Evolutionary conservation across 2,329 filamentous ascomycete genomes (phyloP).

Genomic region (Beauveria bassiana): DNA sequence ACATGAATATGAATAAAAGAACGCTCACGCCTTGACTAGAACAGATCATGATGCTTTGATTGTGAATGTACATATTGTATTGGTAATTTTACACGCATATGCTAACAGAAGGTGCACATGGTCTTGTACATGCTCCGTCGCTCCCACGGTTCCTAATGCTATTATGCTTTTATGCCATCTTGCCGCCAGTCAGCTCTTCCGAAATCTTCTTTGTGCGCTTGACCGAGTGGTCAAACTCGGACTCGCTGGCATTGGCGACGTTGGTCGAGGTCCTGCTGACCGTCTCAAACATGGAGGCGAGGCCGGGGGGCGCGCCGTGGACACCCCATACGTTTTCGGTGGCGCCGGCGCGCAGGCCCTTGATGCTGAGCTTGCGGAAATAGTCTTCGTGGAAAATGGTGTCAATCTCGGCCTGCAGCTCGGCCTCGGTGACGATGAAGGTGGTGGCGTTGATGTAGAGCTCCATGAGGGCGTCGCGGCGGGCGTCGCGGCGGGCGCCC

Average conservation of each 20-base stretch:
- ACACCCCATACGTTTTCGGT: constrained; percentile 47
- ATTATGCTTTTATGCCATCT: constrained; percentile 33
- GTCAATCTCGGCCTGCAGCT: constrained; percentile 68
- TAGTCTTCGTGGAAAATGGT: constrained; percentile 62
- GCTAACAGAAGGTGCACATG: not conserved
- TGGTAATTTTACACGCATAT: constrained; percentile 7
- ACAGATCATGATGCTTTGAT: not conserved
- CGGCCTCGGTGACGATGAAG: constrained; percentile 78
- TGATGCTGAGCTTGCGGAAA: constrained; percentile 34
- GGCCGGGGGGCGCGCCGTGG: constrained; percentile 36
- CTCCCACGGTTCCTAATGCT: not conserved
- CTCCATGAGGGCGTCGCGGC: constrained; percentile 68
- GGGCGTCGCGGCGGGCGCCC: constrained; percentile 44
- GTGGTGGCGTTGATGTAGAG: constrained; percentile 81
- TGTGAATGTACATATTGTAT: constrained; percentile 10
- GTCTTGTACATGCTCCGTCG: constrained; percentile 3
- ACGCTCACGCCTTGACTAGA: not conserved
- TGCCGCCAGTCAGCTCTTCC: constrained; percentile 53
- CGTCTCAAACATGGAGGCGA: constrained; percentile 36
- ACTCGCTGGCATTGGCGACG: constrained; percentile 28
- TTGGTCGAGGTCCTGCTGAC: constrained; percentile 27
- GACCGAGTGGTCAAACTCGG: constrained; percentile 36
- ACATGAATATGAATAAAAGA: not conserved
- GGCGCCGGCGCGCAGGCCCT: constrained; percentile 23
- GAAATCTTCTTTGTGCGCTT: constrained; percentile 48